Evolutionary conservation across 1,284 basidiomycete genomes (phyloP).

Genomic region (Hortiboletus rubellus): DNA sequence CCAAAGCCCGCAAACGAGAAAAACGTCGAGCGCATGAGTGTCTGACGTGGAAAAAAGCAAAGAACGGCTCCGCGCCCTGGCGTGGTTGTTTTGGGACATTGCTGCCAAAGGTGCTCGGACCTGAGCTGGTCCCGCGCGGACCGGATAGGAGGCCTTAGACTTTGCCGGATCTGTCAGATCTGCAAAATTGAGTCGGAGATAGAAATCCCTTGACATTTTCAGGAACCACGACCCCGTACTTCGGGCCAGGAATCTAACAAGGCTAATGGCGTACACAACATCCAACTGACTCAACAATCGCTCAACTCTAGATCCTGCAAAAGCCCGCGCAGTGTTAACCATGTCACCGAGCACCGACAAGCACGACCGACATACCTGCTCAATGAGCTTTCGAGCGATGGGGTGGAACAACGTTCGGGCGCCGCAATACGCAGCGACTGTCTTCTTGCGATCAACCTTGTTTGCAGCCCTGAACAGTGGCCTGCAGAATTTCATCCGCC

Average conservation of each 20-base stretch:
- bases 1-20: slow-evolving; percentile 30
- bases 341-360: background rate
- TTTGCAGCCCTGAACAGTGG: slow-evolving; percentile 59
- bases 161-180: background rate
- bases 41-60: background rate
- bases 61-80: background rate
- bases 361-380: slow-evolving; percentile 51
- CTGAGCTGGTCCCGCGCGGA: too few relatives aligned
- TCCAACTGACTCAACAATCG: background rate
- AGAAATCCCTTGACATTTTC: background rate
- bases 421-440: slow-evolving; percentile 58
- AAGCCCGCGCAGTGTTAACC: background rate
- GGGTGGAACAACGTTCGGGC: slow-evolving; percentile 70
- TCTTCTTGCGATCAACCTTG: slow-evolving; percentile 62
- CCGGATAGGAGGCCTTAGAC: too few relatives aligned
- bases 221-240: too few relatives aligned
- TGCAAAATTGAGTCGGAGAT: background rate
- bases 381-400: slow-evolving; percentile 73
- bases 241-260: background rate
- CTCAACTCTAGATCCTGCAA: slow-evolving; percentile 26
- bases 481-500: slow-evolving; percentile 84
- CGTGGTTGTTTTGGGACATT: slow-evolving; percentile 10
- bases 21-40: slow-evolving; percentile 9
- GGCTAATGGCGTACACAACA: background rate
- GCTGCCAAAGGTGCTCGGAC: background rate